Evolutionary conservation across 2,329 filamentous ascomycete species (phyloP).

Genomic region (Fusarium sp.): DNA sequence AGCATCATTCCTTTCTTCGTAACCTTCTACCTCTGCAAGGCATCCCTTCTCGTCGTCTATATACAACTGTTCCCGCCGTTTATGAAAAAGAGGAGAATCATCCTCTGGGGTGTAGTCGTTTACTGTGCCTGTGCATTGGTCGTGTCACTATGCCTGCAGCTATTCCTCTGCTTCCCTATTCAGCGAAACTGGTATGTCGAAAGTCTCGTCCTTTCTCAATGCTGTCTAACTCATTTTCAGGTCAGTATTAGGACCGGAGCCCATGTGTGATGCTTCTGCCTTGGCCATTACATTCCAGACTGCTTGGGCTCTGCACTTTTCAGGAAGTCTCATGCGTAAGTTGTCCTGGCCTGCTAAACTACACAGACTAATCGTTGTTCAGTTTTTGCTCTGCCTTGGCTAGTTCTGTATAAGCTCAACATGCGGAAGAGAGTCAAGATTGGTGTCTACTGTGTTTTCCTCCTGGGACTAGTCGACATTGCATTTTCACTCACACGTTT

Average conservation of each 20-base stretch:
- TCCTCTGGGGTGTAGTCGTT: conserved; percentile 5
- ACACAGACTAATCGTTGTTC: background rate
- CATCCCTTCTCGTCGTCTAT: conserved; percentile 33
- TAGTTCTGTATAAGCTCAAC: conserved; percentile 28
- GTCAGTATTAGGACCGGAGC: conserved; percentile 3
- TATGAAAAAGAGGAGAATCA: conserved; percentile 27
- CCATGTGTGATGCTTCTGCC: background rate
- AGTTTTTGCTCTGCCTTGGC: conserved; percentile 30
- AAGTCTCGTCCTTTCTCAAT: accelerated
- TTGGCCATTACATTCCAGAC: conserved; percentile 22
- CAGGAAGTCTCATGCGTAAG: conserved; percentile 25
- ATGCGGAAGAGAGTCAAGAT: conserved; percentile 26
- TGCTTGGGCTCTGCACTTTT: conserved; percentile 31
- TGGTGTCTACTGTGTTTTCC: conserved; percentile 34
- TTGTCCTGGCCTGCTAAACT: accelerated
- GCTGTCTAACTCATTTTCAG: background rate
- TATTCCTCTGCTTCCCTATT: conserved; percentile 34
- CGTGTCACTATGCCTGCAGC: conserved; percentile 6
- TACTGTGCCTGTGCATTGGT: conserved; percentile 20
- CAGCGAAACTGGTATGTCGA: conserved; percentile 30
- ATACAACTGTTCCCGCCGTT: conserved; percentile 38
- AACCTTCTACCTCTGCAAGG: conserved; percentile 40
- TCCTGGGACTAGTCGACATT: conserved; percentile 37
- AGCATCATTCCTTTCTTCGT: conserved; percentile 27
- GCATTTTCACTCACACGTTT: conserved; percentile 39